These are phyloP conservation scores for Phytophthora crassamura DNA, from an alignment of 352 stramenopile genomes.

Conservation along the genomic window DNA sequence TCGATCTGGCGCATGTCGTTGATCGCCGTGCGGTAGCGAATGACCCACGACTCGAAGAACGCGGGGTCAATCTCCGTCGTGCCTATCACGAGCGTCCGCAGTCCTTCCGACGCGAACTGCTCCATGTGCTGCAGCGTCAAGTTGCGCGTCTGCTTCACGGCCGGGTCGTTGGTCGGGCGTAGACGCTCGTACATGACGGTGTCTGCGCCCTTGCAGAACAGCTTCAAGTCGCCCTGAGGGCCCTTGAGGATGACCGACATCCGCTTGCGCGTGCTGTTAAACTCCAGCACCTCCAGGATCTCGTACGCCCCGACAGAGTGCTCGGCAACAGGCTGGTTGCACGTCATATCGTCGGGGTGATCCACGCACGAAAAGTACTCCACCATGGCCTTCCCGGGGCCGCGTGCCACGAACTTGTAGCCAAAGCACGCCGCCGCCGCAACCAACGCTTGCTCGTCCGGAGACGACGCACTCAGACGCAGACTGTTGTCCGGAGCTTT, in stretches of 20 bases:
- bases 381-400: slow-evolving; percentile 76
- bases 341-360: slow-evolving; percentile 35
- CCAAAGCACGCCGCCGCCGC: slow-evolving; percentile 84
- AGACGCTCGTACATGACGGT: slow-evolving; percentile 91
- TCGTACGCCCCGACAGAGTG: slow-evolving; percentile 66
- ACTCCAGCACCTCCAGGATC: slow-evolving; percentile 94
- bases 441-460: slow-evolving; percentile 91
- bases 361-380: slow-evolving; percentile 75
- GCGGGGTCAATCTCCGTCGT: slow-evolving; percentile 57
- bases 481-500: slow-evolving; percentile 87
- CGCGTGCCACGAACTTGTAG: slow-evolving; percentile 79
- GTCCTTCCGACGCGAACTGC: slow-evolving; percentile 85
- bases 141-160: slow-evolving; percentile 58
- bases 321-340: slow-evolving; percentile 38
- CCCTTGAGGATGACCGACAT: slow-evolving; percentile 93
- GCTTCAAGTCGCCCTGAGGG: slow-evolving; percentile 59
- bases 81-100: slow-evolving; percentile 92
- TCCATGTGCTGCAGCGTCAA: slow-evolving; percentile 90
- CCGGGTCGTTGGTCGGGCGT: slow-evolving; percentile 49
- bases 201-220: slow-evolving; percentile 91
- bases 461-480: slow-evolving; percentile 91
- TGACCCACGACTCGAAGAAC: slow-evolving; percentile 75
- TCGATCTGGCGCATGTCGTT: slow-evolving; percentile 91
- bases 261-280: slow-evolving; percentile 95
- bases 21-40: slow-evolving; percentile 73